These are phyloP conservation scores for Nicotiana rustica DNA, from an alignment of 305 asterid species.

Conservation along the genomic window DNA sequence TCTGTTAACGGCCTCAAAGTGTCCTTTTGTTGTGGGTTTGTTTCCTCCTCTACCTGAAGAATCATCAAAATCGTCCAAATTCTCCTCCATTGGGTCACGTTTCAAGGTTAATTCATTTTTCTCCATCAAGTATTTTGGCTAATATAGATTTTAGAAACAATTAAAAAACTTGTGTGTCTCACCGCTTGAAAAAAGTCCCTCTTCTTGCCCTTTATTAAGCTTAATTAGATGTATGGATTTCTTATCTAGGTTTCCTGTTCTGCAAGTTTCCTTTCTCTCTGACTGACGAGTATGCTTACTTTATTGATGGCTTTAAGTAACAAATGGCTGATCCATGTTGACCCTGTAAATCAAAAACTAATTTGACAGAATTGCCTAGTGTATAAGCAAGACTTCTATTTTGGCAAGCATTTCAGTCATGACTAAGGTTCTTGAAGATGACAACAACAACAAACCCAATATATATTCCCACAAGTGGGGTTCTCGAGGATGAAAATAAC, in stretches of 20 bases:
- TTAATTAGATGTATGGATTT: slow-evolving; percentile 5
- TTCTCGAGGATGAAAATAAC: neutral
- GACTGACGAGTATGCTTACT: neutral
- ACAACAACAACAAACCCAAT: neutral
- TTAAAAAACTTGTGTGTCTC: neutral
- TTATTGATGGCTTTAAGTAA: slow-evolving; percentile 10
- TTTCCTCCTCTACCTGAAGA: slow-evolving; percentile 95
- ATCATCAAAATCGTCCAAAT: slow-evolving; percentile 95
- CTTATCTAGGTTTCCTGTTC: slow-evolving; percentile 26
- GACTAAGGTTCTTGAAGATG: slow-evolving; percentile 17
- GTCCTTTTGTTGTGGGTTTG: slow-evolving; percentile 91
- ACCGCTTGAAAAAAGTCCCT: neutral
- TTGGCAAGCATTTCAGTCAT: neutral
- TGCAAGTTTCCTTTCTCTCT: neutral
- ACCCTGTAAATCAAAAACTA: slow-evolving; percentile 18
- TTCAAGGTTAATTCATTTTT: slow-evolving; percentile 69
- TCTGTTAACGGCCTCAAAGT: slow-evolving; percentile 86
- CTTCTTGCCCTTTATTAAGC: slow-evolving; percentile 27
- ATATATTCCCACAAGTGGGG: too few relatives aligned
- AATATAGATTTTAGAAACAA: slow-evolving; percentile 14
- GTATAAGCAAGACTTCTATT: neutral
- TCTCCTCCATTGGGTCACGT: slow-evolving; percentile 97
- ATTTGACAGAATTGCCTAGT: neutral
- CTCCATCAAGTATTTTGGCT: slow-evolving; percentile 29
- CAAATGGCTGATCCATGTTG: slow-evolving; percentile 3